Evolutionary conservation across 176 grass and related monocot species (phyloP).

Genomic region (Alloteropsis semialata): DNA sequence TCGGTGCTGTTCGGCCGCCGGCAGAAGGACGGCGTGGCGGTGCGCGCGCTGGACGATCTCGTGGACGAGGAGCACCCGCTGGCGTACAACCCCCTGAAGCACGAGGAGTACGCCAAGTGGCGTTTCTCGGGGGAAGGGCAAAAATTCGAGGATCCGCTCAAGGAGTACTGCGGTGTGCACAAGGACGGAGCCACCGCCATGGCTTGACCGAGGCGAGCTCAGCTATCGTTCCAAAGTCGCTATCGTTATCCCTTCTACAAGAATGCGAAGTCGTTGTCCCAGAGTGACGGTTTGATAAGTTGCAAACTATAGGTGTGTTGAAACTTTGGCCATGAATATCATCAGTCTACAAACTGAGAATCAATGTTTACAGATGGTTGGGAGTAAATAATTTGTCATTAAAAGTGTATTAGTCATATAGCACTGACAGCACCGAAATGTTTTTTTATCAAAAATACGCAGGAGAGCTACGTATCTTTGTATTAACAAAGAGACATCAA

Average conservation of each 20-base stretch:
- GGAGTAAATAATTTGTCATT: no score
- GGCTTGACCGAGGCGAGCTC: not conserved
- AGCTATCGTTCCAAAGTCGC: no score
- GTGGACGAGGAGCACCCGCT: constrained; percentile 13
- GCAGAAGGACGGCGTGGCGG: not conserved
- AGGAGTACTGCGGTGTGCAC: constrained; percentile 8
- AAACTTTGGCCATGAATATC: no score
- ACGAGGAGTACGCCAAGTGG: constrained; percentile 22
- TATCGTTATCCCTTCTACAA: not conserved
- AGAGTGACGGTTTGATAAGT: not conserved
- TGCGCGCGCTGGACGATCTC: constrained; percentile 17
- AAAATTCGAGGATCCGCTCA: not conserved
- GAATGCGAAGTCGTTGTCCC: not conserved
- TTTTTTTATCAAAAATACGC: no score
- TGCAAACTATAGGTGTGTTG: not conserved
- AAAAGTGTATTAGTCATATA: no score
- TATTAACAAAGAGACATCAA: no score
- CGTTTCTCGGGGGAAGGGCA: not conserved
- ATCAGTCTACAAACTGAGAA: no score
- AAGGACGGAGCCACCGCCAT: not conserved
- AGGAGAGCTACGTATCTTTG: no score
- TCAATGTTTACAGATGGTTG: no score
- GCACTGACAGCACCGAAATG: no score
- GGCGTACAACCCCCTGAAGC: constrained; percentile 3
- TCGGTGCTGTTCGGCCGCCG: not conserved